Percentiles rank a stretch among this genome's conserved stretches.
Evolutionary conservation across 306 rosid species (phyloP).

Genomic region (Luffa aegyptiaca): DNA sequence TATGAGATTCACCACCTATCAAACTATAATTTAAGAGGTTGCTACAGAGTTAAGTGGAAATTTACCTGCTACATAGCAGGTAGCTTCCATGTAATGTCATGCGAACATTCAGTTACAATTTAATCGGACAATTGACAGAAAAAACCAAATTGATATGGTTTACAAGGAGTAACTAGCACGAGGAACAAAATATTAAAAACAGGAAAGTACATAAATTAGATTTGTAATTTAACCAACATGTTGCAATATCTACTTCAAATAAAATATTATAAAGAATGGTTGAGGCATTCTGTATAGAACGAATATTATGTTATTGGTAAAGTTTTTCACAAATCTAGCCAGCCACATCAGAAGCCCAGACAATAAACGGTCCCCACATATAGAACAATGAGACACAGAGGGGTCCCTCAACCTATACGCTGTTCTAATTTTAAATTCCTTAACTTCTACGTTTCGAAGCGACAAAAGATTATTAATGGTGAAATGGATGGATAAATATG

Average conservation of each 20-base stretch:
- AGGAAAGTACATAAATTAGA: background rate
- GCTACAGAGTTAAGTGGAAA: background rate
- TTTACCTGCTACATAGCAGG: background rate
- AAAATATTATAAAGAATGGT: background rate
- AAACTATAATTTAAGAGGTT: background rate
- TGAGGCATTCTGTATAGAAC: background rate
- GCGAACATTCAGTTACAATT: background rate
- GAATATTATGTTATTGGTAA: background rate
- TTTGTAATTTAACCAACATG: background rate
- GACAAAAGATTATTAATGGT: background rate
- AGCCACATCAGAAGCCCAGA: background rate
- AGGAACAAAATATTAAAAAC: background rate
- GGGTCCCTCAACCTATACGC: background rate
- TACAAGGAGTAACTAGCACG: background rate
- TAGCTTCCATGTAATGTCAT: background rate
- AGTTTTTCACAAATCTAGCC: background rate
- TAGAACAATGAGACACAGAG: background rate
- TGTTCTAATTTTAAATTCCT: background rate
- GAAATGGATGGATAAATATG: background rate
- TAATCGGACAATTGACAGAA: background rate
- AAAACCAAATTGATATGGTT: background rate
- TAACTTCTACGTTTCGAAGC: background rate
- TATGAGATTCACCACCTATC: background rate
- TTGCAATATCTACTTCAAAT: background rate
- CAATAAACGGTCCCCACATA: background rate